phyloP scores from a whole-genome alignment of 306 rosid species.

The Cucurbita argyrosperma region DNA sequence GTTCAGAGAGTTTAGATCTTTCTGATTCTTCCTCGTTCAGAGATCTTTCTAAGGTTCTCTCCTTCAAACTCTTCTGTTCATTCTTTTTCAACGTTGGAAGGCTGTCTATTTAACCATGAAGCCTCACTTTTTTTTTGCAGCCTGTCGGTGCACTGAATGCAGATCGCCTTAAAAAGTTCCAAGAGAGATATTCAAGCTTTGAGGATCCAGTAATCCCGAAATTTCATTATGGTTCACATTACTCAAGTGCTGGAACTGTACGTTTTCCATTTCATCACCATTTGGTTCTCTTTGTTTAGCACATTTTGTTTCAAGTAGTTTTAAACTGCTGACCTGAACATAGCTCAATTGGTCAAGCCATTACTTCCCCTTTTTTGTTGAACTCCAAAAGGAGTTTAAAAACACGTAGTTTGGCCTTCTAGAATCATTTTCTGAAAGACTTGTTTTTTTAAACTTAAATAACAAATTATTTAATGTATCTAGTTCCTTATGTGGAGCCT shows the following conservation, averaged over 20 bases:
- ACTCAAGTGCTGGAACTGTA: slow-evolving; percentile 98
- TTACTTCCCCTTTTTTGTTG: background rate
- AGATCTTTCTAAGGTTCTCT: slow-evolving; percentile 80
- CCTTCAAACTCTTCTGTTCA: slow-evolving; percentile 7
- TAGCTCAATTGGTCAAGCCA: background rate
- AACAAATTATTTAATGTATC: background rate
- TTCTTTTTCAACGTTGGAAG: slow-evolving; percentile 2
- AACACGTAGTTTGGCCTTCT: background rate
- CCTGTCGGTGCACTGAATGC: slow-evolving; percentile 86
- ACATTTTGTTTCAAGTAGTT: background rate
- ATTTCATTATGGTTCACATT: slow-evolving; percentile 96
- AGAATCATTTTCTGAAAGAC: background rate
- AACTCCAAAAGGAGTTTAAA: background rate
- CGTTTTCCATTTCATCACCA: slow-evolving; percentile 16
- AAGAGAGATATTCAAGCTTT: slow-evolving; percentile 83
- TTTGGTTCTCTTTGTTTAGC: background rate
- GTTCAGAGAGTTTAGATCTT: slow-evolving; percentile 72
- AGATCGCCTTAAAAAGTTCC: slow-evolving; percentile 66
- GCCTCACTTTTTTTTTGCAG: slow-evolving; percentile 27
- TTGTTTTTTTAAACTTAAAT: background rate
- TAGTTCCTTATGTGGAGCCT: background rate
- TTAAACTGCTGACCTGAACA: background rate
- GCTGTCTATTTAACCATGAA: background rate
- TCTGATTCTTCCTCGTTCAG: slow-evolving; percentile 73
- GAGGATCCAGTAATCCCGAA: slow-evolving; percentile 93